Evolutionary conservation across 768 basidiomycete species (phyloP).

Genomic region (Amanita inopinata): DNA sequence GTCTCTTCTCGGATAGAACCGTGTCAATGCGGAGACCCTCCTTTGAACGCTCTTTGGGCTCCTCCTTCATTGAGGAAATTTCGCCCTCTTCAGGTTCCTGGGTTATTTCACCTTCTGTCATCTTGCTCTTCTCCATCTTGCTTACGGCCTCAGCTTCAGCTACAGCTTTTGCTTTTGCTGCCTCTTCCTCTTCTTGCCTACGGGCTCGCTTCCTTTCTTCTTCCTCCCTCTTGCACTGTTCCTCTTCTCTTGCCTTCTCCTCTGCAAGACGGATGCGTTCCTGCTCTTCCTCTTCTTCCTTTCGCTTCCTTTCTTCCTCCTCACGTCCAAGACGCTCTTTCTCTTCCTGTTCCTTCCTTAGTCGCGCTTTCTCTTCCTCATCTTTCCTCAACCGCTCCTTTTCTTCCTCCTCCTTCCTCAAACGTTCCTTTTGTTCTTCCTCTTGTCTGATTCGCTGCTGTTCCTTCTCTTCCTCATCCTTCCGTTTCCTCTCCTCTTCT

Average conservation of each 20-base stretch:
- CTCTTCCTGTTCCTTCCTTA: constrained; percentile 18
- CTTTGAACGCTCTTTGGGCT: constrained; percentile 36
- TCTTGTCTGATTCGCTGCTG: constrained; percentile 26
- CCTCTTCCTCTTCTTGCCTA: constrained; percentile 29
- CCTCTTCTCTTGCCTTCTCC: constrained; percentile 20
- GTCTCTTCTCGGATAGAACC: constrained; percentile 32
- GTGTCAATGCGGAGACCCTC: constrained; percentile 63
- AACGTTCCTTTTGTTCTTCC: constrained; percentile 21
- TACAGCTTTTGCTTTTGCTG: constrained; percentile 28
- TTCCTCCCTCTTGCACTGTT: constrained; percentile 12
- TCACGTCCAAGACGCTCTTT: constrained; percentile 17
- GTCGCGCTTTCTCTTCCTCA: constrained; percentile 21
- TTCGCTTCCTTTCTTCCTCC: constrained; percentile 17
- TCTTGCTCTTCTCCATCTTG: constrained; percentile 20
- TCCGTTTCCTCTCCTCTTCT: constrained; percentile 27
- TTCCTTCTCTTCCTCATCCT: constrained; percentile 34
- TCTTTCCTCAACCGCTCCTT: constrained; percentile 24
- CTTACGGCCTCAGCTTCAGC: constrained; percentile 22
- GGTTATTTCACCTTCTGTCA: constrained; percentile 35
- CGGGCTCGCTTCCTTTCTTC: constrained; percentile 26
- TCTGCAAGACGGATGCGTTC: constrained; percentile 23
- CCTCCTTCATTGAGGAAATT: constrained; percentile 26
- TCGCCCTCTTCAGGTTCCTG: constrained; percentile 33
- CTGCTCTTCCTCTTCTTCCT: constrained; percentile 24
- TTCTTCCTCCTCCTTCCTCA: constrained; percentile 22